Conservation (phyloP, 2,329 filamentous ascomycete genomes). For the Cordyceps cateniannulata region DNA sequence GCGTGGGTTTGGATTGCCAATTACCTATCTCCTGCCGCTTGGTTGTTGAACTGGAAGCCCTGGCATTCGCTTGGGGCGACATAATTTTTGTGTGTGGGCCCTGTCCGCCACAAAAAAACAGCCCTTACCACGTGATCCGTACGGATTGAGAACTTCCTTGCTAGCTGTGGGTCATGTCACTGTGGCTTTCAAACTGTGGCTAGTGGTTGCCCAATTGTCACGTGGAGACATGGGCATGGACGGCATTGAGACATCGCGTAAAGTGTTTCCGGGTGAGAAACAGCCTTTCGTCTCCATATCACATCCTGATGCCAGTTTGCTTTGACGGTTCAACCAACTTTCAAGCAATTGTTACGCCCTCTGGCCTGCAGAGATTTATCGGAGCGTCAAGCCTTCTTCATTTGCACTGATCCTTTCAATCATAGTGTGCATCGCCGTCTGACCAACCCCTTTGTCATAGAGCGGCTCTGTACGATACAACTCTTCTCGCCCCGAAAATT, state of each 20-base stretch:
- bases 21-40: constrained; percentile 36
- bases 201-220: background rate
- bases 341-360: background rate
- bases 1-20: constrained; percentile 16
- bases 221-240: background rate
- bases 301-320: background rate
- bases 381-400: background rate
- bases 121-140: constrained; percentile 31
- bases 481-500: background rate
- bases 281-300: background rate
- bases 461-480: background rate
- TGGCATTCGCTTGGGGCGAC: constrained; percentile 22
- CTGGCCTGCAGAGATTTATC: background rate
- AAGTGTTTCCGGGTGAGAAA: background rate
- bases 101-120: constrained; percentile 13
- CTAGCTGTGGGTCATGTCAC: background rate
- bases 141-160: background rate
- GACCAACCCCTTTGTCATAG: background rate
- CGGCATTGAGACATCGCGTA: constrained; percentile 3
- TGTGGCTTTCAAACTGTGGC: constrained; percentile 12
- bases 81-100: constrained; percentile 34
- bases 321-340: background rate
- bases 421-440: background rate
- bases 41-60: constrained; percentile 31
- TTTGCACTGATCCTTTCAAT: background rate